These are phyloP conservation scores for Eucalyptus sp. DNA, from an alignment of 345 rosid species.

Conservation along the genomic window DNA sequence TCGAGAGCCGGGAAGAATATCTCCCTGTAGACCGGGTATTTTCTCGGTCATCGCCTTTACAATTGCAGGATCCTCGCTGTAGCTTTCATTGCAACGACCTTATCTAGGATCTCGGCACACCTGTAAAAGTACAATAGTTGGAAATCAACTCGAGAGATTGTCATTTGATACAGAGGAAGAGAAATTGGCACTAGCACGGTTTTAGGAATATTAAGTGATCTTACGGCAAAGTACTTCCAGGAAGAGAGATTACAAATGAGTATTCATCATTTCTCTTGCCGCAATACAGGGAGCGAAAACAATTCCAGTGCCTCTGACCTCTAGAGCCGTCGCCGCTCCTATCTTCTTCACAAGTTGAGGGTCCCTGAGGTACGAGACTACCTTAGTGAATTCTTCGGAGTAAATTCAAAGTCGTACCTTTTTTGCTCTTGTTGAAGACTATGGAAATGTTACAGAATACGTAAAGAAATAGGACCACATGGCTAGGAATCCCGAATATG, in stretches of 20 bases:
- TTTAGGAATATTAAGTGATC: not conserved
- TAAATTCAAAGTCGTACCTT: not conserved
- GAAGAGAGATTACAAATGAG: not conserved
- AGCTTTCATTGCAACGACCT: constrained; percentile 54
- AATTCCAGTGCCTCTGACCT: constrained; percentile 81
- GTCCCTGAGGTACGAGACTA: constrained; percentile 21
- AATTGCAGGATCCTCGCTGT: constrained; percentile 44
- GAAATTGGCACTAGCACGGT: not conserved
- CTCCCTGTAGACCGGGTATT: constrained; percentile 57
- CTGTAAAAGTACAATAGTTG: not conserved
- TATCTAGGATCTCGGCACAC: constrained; percentile 65
- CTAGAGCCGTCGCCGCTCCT: constrained; percentile 76
- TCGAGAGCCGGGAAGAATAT: constrained; percentile 9
- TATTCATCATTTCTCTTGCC: constrained; percentile 5
- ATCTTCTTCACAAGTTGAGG: constrained; percentile 61
- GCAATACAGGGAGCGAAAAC: constrained; percentile 75
- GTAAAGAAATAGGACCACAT: not conserved
- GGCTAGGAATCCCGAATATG: not conserved
- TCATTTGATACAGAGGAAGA: not conserved
- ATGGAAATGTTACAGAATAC: not conserved
- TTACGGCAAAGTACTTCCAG: not conserved
- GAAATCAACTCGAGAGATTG: not conserved
- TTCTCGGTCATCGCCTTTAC: constrained; percentile 47
- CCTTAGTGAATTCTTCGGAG: not conserved
- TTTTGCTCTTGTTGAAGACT: not conserved